phyloP scores from a whole-genome alignment of 345 rosid species.

The Carallia brachiata region DNA sequence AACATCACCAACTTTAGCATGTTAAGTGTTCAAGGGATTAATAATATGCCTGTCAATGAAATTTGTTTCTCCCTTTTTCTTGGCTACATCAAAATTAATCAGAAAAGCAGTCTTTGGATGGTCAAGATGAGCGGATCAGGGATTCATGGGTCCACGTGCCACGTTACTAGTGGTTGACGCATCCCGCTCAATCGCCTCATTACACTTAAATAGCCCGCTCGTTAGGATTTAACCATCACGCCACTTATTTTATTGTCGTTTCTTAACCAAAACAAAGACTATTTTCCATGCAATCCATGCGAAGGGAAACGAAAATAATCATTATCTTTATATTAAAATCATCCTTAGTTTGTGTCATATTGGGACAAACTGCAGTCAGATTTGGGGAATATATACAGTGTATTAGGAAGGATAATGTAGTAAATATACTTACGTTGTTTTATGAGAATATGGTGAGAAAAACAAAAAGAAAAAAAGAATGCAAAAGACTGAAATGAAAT shows the following conservation, averaged over 20 bases:
- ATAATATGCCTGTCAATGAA: too few species aligned
- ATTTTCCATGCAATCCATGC: neutral
- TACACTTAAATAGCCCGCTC: constrained; percentile 26
- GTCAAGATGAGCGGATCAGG: constrained; percentile 25
- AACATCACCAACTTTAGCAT: too few species aligned
- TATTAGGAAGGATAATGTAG: constrained; percentile 8
- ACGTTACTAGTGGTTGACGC: constrained; percentile 27
- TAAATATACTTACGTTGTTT: neutral
- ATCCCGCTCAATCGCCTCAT: constrained; percentile 26
- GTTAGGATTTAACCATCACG: constrained; percentile 41
- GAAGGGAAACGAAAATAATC: neutral
- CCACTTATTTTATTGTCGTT: constrained; percentile 19
- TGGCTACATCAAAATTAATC: too few species aligned
- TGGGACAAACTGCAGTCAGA: constrained; percentile 21
- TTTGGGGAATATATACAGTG: constrained; percentile 29
- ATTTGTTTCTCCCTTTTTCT: too few species aligned
- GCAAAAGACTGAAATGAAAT: too few species aligned
- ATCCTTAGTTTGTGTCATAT: constrained; percentile 8
- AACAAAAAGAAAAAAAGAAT: neutral
- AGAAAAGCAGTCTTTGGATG: constrained; percentile 13
- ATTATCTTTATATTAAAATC: neutral
- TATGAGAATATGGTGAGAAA: neutral
- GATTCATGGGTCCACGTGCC: constrained; percentile 36
- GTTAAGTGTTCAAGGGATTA: too few species aligned
- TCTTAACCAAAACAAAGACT: neutral